phyloP scores from a whole-genome alignment of 2,329 filamentous ascomycete genomes.

The Curvularia sp. region DNA sequence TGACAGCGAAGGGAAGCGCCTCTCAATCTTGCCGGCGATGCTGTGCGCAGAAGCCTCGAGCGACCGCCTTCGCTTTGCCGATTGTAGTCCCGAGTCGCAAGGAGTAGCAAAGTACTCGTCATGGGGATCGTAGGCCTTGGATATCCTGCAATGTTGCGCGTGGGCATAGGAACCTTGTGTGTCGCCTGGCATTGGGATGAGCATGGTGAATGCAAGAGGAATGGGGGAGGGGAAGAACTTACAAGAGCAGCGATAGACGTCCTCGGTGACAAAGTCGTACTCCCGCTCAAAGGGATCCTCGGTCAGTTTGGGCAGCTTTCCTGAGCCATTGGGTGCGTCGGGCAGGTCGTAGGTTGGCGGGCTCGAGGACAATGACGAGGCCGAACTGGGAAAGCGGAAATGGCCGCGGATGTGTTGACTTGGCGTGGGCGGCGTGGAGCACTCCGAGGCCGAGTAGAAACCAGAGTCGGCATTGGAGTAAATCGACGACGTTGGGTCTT shows the following conservation, averaged over 20 bases:
- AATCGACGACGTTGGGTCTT: constrained; percentile 42
- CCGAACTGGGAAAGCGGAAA: constrained; percentile 73
- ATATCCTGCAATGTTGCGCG: constrained; percentile 51
- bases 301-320: constrained; percentile 81
- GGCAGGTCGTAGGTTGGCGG: constrained; percentile 59
- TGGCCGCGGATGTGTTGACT: constrained; percentile 71
- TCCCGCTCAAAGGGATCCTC: constrained; percentile 80
- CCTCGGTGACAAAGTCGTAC: constrained; percentile 61
- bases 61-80: constrained; percentile 64
- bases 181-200: constrained; percentile 59
- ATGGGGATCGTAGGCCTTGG: constrained; percentile 67
- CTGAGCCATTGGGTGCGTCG: constrained; percentile 65
- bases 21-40: constrained; percentile 70
- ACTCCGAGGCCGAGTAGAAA: constrained; percentile 66
- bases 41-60: constrained; percentile 67
- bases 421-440: constrained; percentile 73
- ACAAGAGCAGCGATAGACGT: constrained; percentile 70
- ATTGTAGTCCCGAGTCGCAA: constrained; percentile 60
- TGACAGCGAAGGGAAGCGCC: constrained; percentile 63
- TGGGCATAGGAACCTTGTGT: constrained; percentile 63
- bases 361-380: constrained; percentile 73
- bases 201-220: constrained; percentile 20
- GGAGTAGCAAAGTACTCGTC: constrained; percentile 68
- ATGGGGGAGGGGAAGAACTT: constrained; percentile 52
- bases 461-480: constrained; percentile 48